Evolutionary conservation across 1,284 basidiomycete species (phyloP), one percentile per base, ranked within the genome.

Genomic region (Vanrija humicola): DNA sequence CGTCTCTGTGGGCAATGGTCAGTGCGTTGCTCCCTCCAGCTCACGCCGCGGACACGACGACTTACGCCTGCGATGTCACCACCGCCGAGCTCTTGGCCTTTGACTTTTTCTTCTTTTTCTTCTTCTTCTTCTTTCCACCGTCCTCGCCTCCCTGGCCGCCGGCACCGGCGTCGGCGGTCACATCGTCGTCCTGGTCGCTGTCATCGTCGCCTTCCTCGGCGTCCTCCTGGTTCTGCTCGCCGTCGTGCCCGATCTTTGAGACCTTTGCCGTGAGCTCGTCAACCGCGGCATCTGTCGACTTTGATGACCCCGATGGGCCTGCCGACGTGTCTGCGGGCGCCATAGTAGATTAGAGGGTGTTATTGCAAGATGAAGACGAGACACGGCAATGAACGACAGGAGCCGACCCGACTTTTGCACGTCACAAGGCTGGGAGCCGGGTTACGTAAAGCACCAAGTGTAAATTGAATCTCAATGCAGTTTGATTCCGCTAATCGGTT

Each of bases 21-120:
- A 34, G 34, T 34, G 34, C 34, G 34, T 34, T 12, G 9, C 2
- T 34, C 34, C 34, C 6, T 28, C 28, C 7, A 7, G 7, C 10
- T 3, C 9, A 5, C 10, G 12, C 10, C 34, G 9, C 34, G 28
- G 28, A 29, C 28, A 29, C 21, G 3, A 8, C 34, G 34, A 34
- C 34, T 34, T 12, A 34, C 34, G 34, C 9, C 34, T 34, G 34
- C 34, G 34, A 34, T 14, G 34, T 34, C 34, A 12, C 34, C 12
- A 14, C 34, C 34, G 34, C 34, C 34, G 34, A 34, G 19, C 34
- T 34, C 61, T 77, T 74, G 38, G 66, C 68, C 25, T 72, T 76
- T 55, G 74, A 52, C 64, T 54, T 67, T 50, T 38, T 60, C 61
- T 54, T 68, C 58, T 61, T 58, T 52, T 54, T 64, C 58, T 55